Percentiles rank a stretch among this genome's conserved stretches.
Evolutionary conservation across 164 flowering plant genomes (phyloP).

Genomic region (Santalum album): DNA sequence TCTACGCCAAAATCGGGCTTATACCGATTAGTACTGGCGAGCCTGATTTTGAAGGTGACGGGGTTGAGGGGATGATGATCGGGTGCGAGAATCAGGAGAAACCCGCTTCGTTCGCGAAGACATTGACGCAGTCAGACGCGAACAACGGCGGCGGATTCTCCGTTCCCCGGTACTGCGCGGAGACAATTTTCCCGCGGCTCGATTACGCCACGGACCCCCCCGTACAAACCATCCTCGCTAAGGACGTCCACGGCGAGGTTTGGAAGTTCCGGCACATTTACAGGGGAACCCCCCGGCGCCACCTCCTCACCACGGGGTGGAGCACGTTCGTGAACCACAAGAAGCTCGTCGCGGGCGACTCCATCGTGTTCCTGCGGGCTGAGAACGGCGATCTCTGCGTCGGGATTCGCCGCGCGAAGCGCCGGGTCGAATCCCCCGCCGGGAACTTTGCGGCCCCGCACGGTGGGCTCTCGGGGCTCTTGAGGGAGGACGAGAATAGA

Average conservation of each 20-base stretch:
- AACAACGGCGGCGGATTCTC: constrained; percentile 77
- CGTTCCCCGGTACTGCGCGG: constrained; percentile 65
- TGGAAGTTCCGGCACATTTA: constrained; percentile 70
- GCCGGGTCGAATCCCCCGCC: constrained; percentile 42
- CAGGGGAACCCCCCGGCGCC: constrained; percentile 59
- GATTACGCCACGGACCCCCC: constrained; percentile 62
- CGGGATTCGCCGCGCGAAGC: constrained; percentile 51
- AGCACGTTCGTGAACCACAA: constrained; percentile 63
- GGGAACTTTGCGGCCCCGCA: constrained; percentile 23
- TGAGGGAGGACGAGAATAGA: constrained; percentile 32
- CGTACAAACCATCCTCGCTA: constrained; percentile 53
- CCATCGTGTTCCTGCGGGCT: constrained; percentile 53
- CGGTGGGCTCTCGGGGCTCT: constrained; percentile 29
- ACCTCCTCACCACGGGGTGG: constrained; percentile 66
- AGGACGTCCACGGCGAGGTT: constrained; percentile 52
- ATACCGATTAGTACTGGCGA: constrained; percentile 22
- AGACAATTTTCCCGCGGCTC: constrained; percentile 53
- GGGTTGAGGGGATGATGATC: constrained; percentile 10
- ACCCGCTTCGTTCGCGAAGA: constrained; percentile 55
- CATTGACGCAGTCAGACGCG: constrained; percentile 66
- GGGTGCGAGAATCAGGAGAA: constrained; percentile 29
- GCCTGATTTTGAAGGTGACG: constrained; percentile 20
- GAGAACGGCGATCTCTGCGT: constrained; percentile 57
- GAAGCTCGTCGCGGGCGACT: constrained; percentile 69
- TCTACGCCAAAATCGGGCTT: constrained; percentile 31